These are phyloP conservation scores for Lepidium campestre DNA, from an alignment of 441 rosid genomes.

Conservation along the genomic window DNA sequence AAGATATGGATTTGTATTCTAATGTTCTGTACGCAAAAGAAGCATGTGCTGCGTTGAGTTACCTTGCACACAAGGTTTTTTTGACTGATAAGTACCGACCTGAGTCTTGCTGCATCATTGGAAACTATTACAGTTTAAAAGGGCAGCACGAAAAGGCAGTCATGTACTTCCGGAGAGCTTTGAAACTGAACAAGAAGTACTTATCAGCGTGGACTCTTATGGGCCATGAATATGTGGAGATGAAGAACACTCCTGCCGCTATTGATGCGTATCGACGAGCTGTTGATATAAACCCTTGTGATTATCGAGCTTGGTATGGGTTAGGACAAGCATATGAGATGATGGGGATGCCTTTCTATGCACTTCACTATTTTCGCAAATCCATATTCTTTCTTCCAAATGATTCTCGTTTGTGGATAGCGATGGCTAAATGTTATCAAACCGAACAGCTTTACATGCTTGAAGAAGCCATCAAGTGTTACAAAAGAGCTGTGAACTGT, in stretches of 20 bases:
- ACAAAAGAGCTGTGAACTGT: slow-evolving; percentile 74
- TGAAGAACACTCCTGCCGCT: slow-evolving; percentile 94
- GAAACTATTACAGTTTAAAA: slow-evolving; percentile 90
- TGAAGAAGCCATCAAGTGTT: slow-evolving; percentile 90
- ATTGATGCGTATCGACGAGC: slow-evolving; percentile 91
- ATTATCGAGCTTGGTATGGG: slow-evolving; percentile 96
- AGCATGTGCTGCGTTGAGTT: slow-evolving; percentile 76
- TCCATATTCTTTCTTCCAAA: slow-evolving; percentile 80
- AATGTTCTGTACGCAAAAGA: slow-evolving; percentile 92
- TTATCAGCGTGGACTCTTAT: slow-evolving; percentile 95
- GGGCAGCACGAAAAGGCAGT: slow-evolving; percentile 93
- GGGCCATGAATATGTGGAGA: slow-evolving; percentile 96
- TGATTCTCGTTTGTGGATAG: slow-evolving; percentile 90
- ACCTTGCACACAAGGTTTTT: slow-evolving; percentile 84
- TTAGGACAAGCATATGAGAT: slow-evolving; percentile 94
- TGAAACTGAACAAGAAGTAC: slow-evolving; percentile 76
- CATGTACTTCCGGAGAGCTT: slow-evolving; percentile 89
- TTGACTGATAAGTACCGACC: slow-evolving; percentile 87
- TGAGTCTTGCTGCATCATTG: slow-evolving; percentile 92
- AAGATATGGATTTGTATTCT: slow-evolving; percentile 95
- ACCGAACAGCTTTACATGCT: slow-evolving; percentile 81
- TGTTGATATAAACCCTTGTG: slow-evolving; percentile 80
- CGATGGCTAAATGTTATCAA: slow-evolving; percentile 92
- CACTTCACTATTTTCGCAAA: slow-evolving; percentile 80
- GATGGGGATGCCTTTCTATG: slow-evolving; percentile 86